These are phyloP conservation scores for Epichloe sibirici DNA, from an alignment of 2,329 filamentous ascomycete species.

Conservation along the genomic window DNA sequence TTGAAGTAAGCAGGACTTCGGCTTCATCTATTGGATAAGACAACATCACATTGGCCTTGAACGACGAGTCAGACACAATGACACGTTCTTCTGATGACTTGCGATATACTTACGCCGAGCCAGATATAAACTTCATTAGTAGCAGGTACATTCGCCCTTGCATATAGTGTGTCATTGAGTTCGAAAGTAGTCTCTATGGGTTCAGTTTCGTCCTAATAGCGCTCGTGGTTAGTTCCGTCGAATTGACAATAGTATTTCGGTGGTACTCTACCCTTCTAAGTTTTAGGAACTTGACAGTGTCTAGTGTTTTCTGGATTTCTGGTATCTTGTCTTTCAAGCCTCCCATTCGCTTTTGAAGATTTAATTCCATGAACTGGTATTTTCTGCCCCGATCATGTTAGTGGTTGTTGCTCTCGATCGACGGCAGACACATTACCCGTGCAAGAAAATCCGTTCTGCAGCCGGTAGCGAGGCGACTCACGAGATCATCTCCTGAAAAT, in stretches of 20 bases:
- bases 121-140: conserved; percentile 92
- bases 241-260: background rate
- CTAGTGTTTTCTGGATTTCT: conserved; percentile 90
- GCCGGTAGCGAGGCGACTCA: conserved; percentile 30
- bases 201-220: conserved; percentile 38
- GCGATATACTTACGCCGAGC: conserved; percentile 56
- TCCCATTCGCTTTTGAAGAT: conserved; percentile 69
- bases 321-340: conserved; percentile 91
- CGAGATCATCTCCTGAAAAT: conserved; percentile 91
- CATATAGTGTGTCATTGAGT: conserved; percentile 89
- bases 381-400: conserved; percentile 46
- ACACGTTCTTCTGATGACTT: background rate
- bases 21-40: conserved; percentile 87
- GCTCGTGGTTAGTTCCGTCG: conserved; percentile 1
- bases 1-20: conserved; percentile 62
- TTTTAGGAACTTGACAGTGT: conserved; percentile 79
- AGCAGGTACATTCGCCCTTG: conserved; percentile 69
- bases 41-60: conserved; percentile 89
- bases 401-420: background rate
- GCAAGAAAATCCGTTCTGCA: background rate
- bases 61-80: conserved; percentile 3
- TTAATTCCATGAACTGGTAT: conserved; percentile 99
- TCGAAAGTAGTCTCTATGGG: conserved; percentile 89
- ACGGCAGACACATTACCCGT: background rate
- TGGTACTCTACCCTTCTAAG: conserved; percentile 47